These are phyloP conservation scores for Pseudonitzschia delicatissima DNA, from an alignment of 108 stramenopile genomes.

Conservation along the genomic window DNA sequence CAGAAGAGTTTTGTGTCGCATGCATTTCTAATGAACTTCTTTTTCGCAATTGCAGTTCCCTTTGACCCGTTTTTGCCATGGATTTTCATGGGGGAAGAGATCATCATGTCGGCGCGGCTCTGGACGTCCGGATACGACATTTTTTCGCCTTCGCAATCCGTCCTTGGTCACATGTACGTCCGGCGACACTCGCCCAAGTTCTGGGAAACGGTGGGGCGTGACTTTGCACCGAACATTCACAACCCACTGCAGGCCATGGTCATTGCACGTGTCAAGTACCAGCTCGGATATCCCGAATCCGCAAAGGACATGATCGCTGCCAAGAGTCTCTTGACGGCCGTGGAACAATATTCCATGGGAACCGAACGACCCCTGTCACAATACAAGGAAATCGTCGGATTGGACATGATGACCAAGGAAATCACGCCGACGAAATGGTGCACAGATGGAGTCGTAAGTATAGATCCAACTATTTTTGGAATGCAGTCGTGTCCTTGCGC, in stretches of 20 bases:
- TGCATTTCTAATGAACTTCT: constrained; percentile 30
- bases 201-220: constrained; percentile 90
- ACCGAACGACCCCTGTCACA: constrained; percentile 59
- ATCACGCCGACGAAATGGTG: constrained; percentile 79
- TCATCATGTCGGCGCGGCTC: constrained; percentile 82
- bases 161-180: constrained; percentile 85
- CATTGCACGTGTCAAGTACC: constrained; percentile 74
- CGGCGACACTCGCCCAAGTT: constrained; percentile 95
- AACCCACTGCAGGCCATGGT: constrained; percentile 78
- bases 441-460: constrained; percentile 54
- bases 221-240: constrained; percentile 60
- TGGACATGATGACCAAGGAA: constrained; percentile 78
- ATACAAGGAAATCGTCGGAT: constrained; percentile 73
- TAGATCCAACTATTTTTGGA: not conserved
- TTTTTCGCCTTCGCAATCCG: constrained; percentile 85
- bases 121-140: constrained; percentile 97
- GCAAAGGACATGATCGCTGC: constrained; percentile 70
- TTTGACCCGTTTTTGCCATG: constrained; percentile 98
- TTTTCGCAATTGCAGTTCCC: constrained; percentile 72
- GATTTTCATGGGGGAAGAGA: constrained; percentile 98
- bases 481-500: not conserved
- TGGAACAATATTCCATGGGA: constrained; percentile 86
- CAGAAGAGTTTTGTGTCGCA: constrained; percentile 2
- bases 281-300: constrained; percentile 85
- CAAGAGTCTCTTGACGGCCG: constrained; percentile 66